A percentile compares a stretch with the other conserved stretches of the same genome.
Conservation (phyloP, 108 stramenopile species). For the Nitzschia inconspicua region DNA sequence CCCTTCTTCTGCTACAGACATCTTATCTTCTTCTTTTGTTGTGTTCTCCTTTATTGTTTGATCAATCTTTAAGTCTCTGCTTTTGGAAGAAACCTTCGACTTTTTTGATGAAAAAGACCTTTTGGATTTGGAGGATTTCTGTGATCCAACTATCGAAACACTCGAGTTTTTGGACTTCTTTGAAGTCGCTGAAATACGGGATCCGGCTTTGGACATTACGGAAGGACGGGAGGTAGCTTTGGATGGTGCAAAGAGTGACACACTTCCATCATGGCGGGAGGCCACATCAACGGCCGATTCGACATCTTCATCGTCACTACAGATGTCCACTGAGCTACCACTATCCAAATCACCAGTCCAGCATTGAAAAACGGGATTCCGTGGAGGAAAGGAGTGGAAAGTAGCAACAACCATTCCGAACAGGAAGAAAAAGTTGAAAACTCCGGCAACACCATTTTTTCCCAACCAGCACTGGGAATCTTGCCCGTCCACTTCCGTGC, state of each 20-base stretch:
- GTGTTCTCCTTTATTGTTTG: neutral
- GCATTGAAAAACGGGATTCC: constrained; percentile 30
- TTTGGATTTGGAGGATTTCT: neutral
- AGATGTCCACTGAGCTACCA: neutral
- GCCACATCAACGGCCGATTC: constrained; percentile 3
- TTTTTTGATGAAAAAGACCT: constrained; percentile 1
- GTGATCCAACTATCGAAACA: neutral
- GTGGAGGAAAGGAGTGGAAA: constrained; percentile 21
- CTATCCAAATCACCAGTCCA: constrained; percentile 9
- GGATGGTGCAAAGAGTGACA: constrained; percentile 28
- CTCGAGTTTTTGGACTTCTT: neutral
- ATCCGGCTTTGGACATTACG: neutral
- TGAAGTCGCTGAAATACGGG: neutral
- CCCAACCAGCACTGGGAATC: constrained; percentile 10
- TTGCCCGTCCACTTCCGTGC: neutral
- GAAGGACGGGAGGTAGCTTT: neutral
- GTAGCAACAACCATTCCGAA: constrained; percentile 35
- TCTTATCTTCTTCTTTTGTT: neutral
- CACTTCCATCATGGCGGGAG: constrained; percentile 10
- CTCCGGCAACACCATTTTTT: constrained; percentile 6
- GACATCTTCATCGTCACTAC: constrained; percentile 3
- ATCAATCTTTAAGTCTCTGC: neutral
- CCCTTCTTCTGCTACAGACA: neutral
- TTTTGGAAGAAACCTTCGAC: neutral
- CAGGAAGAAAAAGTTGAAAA: constrained; percentile 12